A percentile compares a stretch with the other conserved stretches of the same genome.
phyloP scores from a whole-genome alignment of 2,329 filamentous ascomycete genomes.

The Ophiocordyceps unilateralis region DNA sequence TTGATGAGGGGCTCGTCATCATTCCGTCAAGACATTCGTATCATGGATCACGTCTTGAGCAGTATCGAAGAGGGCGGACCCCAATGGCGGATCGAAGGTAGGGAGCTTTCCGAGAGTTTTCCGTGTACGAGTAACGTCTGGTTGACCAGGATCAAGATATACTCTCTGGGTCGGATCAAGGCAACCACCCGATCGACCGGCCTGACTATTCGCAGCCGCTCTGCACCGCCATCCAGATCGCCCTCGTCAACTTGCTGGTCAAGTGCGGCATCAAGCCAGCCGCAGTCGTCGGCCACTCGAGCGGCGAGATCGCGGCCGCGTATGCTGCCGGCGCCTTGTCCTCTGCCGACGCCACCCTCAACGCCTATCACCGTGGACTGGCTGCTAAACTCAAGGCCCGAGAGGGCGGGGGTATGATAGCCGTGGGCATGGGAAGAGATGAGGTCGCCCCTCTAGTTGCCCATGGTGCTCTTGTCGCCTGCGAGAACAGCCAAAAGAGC shows the following conservation, averaged over 20 bases:
- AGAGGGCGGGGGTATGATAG: background rate
- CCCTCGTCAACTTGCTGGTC: slow-evolving; percentile 22
- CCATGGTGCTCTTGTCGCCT: background rate
- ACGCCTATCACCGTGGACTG: slow-evolving; percentile 27
- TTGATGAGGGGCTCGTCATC: slow-evolving; percentile 2
- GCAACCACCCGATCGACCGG: too few species aligned
- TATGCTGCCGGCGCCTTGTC: slow-evolving; percentile 24
- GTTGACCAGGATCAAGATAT: too few species aligned
- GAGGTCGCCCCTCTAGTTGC: background rate
- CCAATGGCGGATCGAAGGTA: too few species aligned
- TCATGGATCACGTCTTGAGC: too few species aligned
- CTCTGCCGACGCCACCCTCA: slow-evolving; percentile 22
- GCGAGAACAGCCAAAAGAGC: background rate
- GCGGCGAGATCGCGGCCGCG: slow-evolving; percentile 28
- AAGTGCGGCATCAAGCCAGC: slow-evolving; percentile 19
- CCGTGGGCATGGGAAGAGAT: background rate
- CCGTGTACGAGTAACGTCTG: too few species aligned
- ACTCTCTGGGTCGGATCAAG: too few species aligned
- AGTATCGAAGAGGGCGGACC: too few species aligned
- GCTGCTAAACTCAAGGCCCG: too few species aligned
- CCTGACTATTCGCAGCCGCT: too few species aligned
- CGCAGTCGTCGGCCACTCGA: slow-evolving; percentile 24
- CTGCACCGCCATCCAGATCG: slow-evolving; percentile 27
- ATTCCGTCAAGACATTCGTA: too few species aligned
- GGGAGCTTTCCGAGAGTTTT: too few species aligned